A percentile compares a stretch with the other conserved stretches of the same genome.
phyloP scores from a whole-genome alignment of 495 filamentous ascomycete species.

The Jackrogersella multiformis region DNA sequence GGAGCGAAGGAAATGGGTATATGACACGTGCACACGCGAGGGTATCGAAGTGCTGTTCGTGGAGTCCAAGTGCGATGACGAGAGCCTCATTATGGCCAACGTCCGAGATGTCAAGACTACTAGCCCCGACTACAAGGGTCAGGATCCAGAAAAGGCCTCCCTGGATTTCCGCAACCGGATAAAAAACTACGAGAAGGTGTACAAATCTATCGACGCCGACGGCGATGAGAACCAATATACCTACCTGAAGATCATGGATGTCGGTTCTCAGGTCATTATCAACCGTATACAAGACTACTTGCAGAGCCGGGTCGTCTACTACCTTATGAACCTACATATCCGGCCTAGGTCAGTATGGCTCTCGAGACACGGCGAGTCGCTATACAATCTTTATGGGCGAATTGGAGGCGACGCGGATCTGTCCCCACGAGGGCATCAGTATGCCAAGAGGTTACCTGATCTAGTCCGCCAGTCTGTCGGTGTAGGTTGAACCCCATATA shows the following conservation, averaged over 20 bases:
- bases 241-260: constrained; percentile 97
- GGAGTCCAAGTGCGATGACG: constrained; percentile 94
- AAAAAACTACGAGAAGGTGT: constrained; percentile 94
- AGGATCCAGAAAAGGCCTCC: constrained; percentile 90
- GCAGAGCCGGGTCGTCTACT: constrained; percentile 95
- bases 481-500: constrained; percentile 48
- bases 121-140: constrained; percentile 91
- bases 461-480: constrained; percentile 84
- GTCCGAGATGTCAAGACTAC: constrained; percentile 98
- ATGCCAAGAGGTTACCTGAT: constrained; percentile 81
- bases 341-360: constrained; percentile 98
- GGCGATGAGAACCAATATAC: constrained; percentile 81
- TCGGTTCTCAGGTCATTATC: constrained; percentile 93
- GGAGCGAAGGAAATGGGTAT: constrained; percentile 87
- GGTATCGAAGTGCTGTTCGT: constrained; percentile 93
- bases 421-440: constrained; percentile 85
- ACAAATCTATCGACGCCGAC: constrained; percentile 85
- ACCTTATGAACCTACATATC: constrained; percentile 98
- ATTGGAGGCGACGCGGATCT: constrained; percentile 93
- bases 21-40: constrained; percentile 73
- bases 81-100: constrained; percentile 94
- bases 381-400: constrained; percentile 85
- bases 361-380: constrained; percentile 94
- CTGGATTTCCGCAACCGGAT: constrained; percentile 93
- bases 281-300: constrained; percentile 97